These are phyloP conservation scores for Debaryomyces nepalensis DNA, from an alignment of 1,139 yeast species.

Conservation along the genomic window DNA sequence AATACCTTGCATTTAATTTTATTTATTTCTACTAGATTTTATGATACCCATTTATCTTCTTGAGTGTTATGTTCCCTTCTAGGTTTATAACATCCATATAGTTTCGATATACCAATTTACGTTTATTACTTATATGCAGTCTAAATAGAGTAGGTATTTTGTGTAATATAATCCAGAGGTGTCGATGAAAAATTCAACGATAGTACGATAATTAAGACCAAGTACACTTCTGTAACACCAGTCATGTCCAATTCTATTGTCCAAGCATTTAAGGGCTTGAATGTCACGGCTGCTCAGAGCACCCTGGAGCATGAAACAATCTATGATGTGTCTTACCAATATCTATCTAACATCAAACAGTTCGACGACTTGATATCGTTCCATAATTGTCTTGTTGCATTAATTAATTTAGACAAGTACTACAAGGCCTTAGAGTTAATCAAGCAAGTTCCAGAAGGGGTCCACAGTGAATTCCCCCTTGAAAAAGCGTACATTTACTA, in stretches of 20 bases:
- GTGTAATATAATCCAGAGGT: slow-evolving; percentile 5
- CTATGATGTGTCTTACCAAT: slow-evolving; percentile 49
- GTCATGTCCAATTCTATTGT: slow-evolving; percentile 46
- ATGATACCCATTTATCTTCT: slow-evolving; percentile 6
- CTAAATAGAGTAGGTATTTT: not conserved
- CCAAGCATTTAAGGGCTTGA: slow-evolving; percentile 49
- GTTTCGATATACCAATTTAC: slow-evolving; percentile 2
- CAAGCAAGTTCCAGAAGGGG: slow-evolving; percentile 41
- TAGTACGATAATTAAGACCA: not conserved
- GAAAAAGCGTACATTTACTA: slow-evolving; percentile 76
- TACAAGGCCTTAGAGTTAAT: slow-evolving; percentile 56
- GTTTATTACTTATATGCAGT: slow-evolving; percentile 4
- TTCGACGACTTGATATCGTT: slow-evolving; percentile 56
- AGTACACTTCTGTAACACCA: not conserved
- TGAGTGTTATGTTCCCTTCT: not conserved
- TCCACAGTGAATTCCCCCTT: slow-evolving; percentile 43
- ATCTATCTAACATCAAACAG: slow-evolving; percentile 44
- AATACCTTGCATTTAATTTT: slow-evolving; percentile 8
- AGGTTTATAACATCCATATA: too few species aligned
- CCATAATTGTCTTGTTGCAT: slow-evolving; percentile 66
- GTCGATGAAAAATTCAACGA: slow-evolving; percentile 8
- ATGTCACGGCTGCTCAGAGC: slow-evolving; percentile 32
- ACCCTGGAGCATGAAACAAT: slow-evolving; percentile 43
- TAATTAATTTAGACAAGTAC: slow-evolving; percentile 75
- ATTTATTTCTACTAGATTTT: slow-evolving; percentile 5